A percentile compares a stretch with the other conserved stretches of the same genome.
These are phyloP conservation scores for Rhizopus delemar DNA, from an alignment of 371 early-diverging fungal species.

Conservation along the genomic window DNA sequence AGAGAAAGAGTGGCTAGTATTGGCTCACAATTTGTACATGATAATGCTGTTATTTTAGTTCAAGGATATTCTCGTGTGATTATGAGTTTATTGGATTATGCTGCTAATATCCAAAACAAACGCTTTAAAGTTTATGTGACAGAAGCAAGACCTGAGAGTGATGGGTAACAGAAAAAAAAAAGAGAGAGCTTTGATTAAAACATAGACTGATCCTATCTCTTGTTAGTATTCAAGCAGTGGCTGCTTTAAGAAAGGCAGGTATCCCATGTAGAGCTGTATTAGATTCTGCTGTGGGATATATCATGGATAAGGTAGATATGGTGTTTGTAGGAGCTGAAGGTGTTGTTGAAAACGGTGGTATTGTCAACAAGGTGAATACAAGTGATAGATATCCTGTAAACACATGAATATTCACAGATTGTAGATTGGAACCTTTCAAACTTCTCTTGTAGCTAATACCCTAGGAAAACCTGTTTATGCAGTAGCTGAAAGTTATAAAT, in stretches of 20 bases:
- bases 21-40: conserved; percentile 88
- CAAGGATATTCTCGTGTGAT: conserved; percentile 96
- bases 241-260: conserved; percentile 71
- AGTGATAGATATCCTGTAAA: background rate
- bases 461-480: conserved; percentile 93
- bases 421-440: conserved; percentile 87
- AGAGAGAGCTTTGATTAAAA: background rate
- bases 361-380: conserved; percentile 85
- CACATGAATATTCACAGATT: background rate
- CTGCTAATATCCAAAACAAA: conserved; percentile 72
- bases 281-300: conserved; percentile 92
- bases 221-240: conserved; percentile 70
- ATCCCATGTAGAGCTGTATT: conserved; percentile 87
- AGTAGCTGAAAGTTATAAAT: conserved; percentile 96
- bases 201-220: background rate
- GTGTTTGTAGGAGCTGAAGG: conserved; percentile 98
- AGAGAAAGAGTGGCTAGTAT: conserved; percentile 79
- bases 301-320: conserved; percentile 92
- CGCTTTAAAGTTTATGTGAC: conserved; percentile 88
- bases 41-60: conserved; percentile 85
- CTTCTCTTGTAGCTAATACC: conserved; percentile 92
- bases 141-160: conserved; percentile 79
- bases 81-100: conserved; percentile 77
- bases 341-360: conserved; percentile 95
- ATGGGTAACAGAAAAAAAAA: conserved; percentile 58